Percentiles rank a stretch among this genome's conserved stretches.
These are phyloP conservation scores for Huntiella savannae DNA, from an alignment of 2,329 filamentous ascomycete species.

Conservation along the genomic window DNA sequence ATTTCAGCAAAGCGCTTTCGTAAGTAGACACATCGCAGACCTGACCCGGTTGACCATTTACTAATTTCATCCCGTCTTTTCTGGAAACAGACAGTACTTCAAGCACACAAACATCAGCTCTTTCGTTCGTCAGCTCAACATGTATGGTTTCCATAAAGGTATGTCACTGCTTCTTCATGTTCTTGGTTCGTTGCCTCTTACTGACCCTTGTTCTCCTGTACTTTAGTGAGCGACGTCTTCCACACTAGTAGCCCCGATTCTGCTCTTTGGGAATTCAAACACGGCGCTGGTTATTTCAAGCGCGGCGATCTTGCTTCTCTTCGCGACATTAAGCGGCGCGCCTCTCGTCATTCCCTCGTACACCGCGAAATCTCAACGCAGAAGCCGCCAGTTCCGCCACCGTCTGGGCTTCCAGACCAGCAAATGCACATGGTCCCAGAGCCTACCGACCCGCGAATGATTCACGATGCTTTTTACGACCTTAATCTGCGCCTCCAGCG, in stretches of 20 bases:
- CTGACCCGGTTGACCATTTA: background rate
- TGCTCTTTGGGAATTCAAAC: conserved; percentile 96
- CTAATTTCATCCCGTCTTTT: background rate
- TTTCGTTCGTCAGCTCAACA: conserved; percentile 92
- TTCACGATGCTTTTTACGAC: conserved; percentile 74
- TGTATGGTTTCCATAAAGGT: conserved; percentile 99
- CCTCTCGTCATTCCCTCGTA: conserved; percentile 80
- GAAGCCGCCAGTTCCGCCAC: conserved; percentile 12
- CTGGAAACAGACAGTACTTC: conserved; percentile 64
- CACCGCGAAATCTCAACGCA: conserved; percentile 83
- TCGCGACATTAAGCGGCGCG: conserved; percentile 85
- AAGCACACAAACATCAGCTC: conserved; percentile 99
- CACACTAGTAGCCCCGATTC: conserved; percentile 87
- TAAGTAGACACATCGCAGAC: conserved; percentile 29
- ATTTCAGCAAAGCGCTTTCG: conserved; percentile 97
- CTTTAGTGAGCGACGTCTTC: conserved; percentile 85
- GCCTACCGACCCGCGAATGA: conserved; percentile 42
- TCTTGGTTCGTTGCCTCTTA: background rate
- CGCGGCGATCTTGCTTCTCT: conserved; percentile 79
- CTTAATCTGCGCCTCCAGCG: conserved; percentile 56
- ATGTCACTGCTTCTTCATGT: background rate
- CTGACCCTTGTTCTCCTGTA: background rate
- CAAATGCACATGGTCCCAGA: conserved; percentile 54
- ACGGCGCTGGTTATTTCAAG: conserved; percentile 93
- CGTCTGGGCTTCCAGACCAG: conserved; percentile 64